Base-by-base conservation (phyloP, 129 eudicot genomes). In the Heracleum sosnowskyi region DNA sequence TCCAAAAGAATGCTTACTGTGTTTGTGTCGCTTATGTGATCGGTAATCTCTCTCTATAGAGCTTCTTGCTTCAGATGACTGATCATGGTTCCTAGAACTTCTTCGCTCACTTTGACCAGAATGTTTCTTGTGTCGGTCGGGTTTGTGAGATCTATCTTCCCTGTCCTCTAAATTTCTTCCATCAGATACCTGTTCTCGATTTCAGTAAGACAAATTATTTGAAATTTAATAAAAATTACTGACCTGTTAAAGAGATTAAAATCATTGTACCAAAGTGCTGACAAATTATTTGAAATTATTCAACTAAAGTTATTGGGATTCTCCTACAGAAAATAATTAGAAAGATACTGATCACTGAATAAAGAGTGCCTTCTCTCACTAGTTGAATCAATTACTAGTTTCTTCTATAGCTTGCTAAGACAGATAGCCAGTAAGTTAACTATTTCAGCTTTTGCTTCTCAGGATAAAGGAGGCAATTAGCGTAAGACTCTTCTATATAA, bases 11-110 rank as follows among this genome's bases (percentile, higher is more conserved):
- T 71, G 84, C 75, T 78, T 80, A 49, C 80, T 81, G 17, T 74
- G 81, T 81, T 75, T 88, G 69, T 85, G 84, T 63, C 78, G 91
- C 85, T 82, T 84, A 83, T 81, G 83, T 51, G 88, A 84, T 31
- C 83, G 84, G 22, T 77, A 78, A 33, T 82, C 87, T 74, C 86
- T 85, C 36, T 88, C 90, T 36, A 74, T 42, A 33, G 84, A 84
- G 31, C 18, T 73, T 44, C 77, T 74, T 44, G 35, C 69, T 41
- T 87, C 86, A 45, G 85, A 82, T 53, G 72, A 77, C 68, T 31
- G 77, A 74, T 88, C 85, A 29, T 35, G 79, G 37, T 85, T 79
- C 12, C 73, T 18, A 18, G 83, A 82, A 60, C 68, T 60, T 64
- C 79, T 85, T 84, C 80, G 86, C 28, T 86, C 90, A 77, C 51